A percentile compares a stretch with the other conserved stretches of the same genome.
phyloP scores from a whole-genome alignment of 257 asterid genomes.

The Orobanche coerulescens region DNA sequence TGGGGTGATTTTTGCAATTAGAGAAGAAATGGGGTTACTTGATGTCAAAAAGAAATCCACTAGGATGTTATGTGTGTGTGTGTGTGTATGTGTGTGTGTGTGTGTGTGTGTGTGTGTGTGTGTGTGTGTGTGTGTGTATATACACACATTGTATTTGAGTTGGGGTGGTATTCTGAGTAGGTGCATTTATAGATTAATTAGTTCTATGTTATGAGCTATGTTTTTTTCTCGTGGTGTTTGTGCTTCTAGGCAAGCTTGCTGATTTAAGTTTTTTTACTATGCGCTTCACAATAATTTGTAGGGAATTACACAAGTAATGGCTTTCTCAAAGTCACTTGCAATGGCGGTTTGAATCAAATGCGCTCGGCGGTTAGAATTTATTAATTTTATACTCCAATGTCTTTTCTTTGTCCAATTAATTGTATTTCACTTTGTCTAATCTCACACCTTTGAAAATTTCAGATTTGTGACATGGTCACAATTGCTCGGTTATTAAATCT shows the following conservation, averaged over 20 bases:
- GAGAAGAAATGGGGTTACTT: not conserved
- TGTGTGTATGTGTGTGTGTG: no score
- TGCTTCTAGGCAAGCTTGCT: not conserved
- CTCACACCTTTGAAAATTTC: conserved; percentile 27
- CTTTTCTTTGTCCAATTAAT: conserved; percentile 4
- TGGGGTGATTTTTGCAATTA: conserved; percentile 10
- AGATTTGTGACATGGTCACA: conserved; percentile 98
- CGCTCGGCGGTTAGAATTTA: conserved; percentile 71
- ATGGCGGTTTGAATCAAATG: conserved; percentile 97
- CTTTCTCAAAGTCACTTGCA: conserved; percentile 79
- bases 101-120: no score
- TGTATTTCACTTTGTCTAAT: conserved; percentile 20
- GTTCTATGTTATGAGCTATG: not conserved
- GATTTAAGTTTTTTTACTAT: not conserved
- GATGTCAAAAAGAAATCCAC: not conserved
- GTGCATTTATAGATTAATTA: conserved; percentile 10
- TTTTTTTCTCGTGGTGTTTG: not conserved
- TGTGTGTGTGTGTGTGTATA: no score
- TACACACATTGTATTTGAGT: conserved; percentile 1
- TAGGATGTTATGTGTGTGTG: conserved; percentile 5
- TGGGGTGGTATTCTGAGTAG: conserved; percentile 14
- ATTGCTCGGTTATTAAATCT: conserved; percentile 88
- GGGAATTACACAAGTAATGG: conserved; percentile 87
- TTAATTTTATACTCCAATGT: conserved; percentile 7
- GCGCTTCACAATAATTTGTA: conserved; percentile 16